Evolutionary conservation across 805 yeast genomes (phyloP), one percentile per base, ranked within the genome.

Genomic region (Diddensiella caesifluorescens): DNA sequence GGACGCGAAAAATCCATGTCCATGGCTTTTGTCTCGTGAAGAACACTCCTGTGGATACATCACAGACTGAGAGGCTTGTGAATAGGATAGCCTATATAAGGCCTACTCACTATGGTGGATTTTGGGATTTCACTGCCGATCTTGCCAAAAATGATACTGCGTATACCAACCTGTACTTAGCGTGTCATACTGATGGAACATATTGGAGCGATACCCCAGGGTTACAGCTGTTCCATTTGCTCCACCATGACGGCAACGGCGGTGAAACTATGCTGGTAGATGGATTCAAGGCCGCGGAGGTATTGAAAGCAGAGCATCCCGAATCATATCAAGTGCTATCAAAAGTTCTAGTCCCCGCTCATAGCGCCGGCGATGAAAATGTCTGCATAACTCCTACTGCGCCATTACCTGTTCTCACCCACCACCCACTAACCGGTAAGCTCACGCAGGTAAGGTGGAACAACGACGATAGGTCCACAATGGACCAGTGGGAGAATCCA

Each of bases 91-190:
- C 78, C 42, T 78, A 75, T 55, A 73, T 79, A 37, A 65, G 83
- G 31, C 79, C 79, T 20, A 80, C 88, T 1, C 88, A 80, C 55
- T 80, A 81, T 50, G 87, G 86, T n/a, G 86, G 83, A 1, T 80
- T 81, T 61, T 81, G 87, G 86, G 85, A 79, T 55, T 80, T 81
- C 59, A 80, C 87, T 7, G 70, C 83, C 3, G 83, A 80, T 53
- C 63, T 80, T 53, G 69, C 79, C 35, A 77, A 74, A 62, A 74
- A 75, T 44, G 88, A 80, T 54, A 79, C 84, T 3, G 88, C 88
- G 2, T 80, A 80, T 56, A 80, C 86, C 12, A 77, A 79, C 52
- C 66, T 79, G 42, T 81, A 76, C 47, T 75, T 80, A 38, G 74
- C 75, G 5, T 62, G 74, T 7, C 88, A 80, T 53, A 80, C 86